Evolutionary conservation across 1,284 basidiomycete genomes (phyloP).

Genomic region (Ceratobasidium theobromae): DNA sequence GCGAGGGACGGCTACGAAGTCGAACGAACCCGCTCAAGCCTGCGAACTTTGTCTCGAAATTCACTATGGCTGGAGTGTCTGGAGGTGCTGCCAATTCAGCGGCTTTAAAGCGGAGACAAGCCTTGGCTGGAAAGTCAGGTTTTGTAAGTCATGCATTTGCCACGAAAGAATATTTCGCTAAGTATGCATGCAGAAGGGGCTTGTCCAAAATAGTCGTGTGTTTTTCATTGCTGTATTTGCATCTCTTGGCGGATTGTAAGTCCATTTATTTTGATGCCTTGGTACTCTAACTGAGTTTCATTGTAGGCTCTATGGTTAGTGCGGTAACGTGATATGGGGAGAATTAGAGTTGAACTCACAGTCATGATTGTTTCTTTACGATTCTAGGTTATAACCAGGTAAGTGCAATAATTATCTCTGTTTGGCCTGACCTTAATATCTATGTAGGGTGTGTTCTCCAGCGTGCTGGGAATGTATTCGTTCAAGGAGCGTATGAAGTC

Average conservation of each 20-base stretch:
- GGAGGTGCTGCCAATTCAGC: conserved; percentile 17
- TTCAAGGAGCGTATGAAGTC: conserved; percentile 58
- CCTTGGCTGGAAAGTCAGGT: conserved; percentile 63
- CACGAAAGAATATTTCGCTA: not conserved
- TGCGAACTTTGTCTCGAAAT: not conserved
- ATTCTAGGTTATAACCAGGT: conserved; percentile 63
- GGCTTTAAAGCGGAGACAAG: conserved; percentile 53
- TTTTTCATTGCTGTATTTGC: conserved; percentile 70
- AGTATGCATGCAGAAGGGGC: conserved; percentile 51
- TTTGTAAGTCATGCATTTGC: conserved; percentile 52
- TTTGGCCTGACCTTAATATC: not conserved
- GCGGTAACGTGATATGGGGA: conserved; percentile 1
- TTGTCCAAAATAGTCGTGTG: conserved; percentile 60
- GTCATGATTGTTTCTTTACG: not conserved
- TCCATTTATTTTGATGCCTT: conserved; percentile 29
- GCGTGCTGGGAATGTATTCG: conserved; percentile 62
- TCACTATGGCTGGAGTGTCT: conserved; percentile 33
- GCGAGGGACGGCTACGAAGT: not conserved
- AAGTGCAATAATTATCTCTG: conserved; percentile 34
- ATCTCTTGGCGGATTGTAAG: conserved; percentile 68
- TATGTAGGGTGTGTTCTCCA: conserved; percentile 67
- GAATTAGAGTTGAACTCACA: not conserved
- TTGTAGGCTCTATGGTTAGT: conserved; percentile 55
- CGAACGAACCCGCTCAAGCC: not conserved
- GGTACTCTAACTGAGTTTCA: conserved; percentile 18